Evolutionary conservation across 1,139 yeast species (phyloP).

Genomic region (Sugiyamaella japonica): DNA sequence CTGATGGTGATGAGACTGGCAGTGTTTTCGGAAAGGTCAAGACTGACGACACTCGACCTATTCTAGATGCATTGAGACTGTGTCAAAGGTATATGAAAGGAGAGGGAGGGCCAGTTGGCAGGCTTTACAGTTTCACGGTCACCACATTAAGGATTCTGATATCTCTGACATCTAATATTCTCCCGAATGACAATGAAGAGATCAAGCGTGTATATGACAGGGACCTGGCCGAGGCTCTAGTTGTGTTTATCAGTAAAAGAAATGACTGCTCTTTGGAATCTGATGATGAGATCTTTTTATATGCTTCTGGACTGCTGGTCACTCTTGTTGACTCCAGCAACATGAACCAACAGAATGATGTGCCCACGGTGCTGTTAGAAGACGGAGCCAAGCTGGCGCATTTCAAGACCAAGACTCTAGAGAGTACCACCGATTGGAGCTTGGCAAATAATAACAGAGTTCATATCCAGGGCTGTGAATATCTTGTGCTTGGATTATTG

Average conservation of each 20-base stretch:
- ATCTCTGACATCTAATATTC: constrained; percentile 23
- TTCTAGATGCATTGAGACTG: constrained; percentile 1
- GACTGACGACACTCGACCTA: not conserved
- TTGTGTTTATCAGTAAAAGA: not conserved
- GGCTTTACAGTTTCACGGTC: constrained; percentile 12
- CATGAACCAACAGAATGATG: not conserved
- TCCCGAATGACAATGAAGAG: constrained; percentile 12
- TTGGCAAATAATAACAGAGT: constrained; percentile 9
- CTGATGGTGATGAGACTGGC: constrained; percentile 14
- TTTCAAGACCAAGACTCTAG: not conserved
- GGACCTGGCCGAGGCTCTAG: constrained; percentile 9
- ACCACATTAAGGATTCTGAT: constrained; percentile 23
- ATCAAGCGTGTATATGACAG: constrained; percentile 3
- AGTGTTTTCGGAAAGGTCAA: constrained; percentile 5
- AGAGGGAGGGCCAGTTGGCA: not conserved
- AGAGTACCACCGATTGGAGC: not conserved
- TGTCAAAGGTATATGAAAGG: constrained; percentile 6
- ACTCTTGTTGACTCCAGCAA: constrained; percentile 23
- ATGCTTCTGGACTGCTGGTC: constrained; percentile 28
- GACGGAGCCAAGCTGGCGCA: not conserved
- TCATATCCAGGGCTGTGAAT: constrained; percentile 28
- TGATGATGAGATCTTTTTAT: constrained; percentile 19
- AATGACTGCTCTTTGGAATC: not conserved
- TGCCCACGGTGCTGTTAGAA: not conserved
- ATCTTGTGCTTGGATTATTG: constrained; percentile 26